Base-by-base conservation (phyloP, 1,139 yeast genomes). In the Taphrina populina region DNA sequence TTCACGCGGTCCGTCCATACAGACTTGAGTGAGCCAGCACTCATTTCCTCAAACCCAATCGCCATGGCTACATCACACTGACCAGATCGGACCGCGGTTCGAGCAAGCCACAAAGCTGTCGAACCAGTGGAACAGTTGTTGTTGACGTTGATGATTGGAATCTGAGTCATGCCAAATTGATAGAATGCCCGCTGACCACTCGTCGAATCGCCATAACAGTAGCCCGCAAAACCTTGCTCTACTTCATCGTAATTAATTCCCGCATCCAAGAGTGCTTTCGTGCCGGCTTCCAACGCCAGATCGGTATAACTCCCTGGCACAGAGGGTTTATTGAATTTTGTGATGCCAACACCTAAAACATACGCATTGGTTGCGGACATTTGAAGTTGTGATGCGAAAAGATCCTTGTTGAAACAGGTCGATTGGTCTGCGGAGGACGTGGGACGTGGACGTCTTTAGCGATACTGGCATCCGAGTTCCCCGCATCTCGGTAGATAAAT, bases 71-170 rank as follows among this genome's bases (percentile, higher is more conserved):
- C 66, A 44, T 66, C 67, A 4, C 62, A 62, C 10, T 58, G 53
- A 1, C 69, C 69, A n/a, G 64, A 53, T 26, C 56, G 55, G 29
- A 66, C 59, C 51, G 65, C 57, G 41, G 62, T 62, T 11, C 65
- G 59, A 35, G 64, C 69, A 57, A 65, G 62, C 53, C 53, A 63
- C 5, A 66, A 61, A 2, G 68, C 69, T 1, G 69, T 63, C 27
- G 69, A 66, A 4, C 69, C 69, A 2, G 69, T 66, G 10, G 69
- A 62, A 49, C 69, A 66, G 53, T 66, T 66, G 59, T 66, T 66
- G 64, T 66, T 66, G 44, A 66, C 68, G 56, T 66, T 66, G 47
- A 62, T 57, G 40, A 66, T 59, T 5, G 69, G 69, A 40, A 66
- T 64, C 13, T 67, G 67, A 7, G 69, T 66, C 62, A 64, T 64